Evolutionary conservation across 805 yeast species (phyloP).

Genomic region (Nakazawaea holstii): DNA sequence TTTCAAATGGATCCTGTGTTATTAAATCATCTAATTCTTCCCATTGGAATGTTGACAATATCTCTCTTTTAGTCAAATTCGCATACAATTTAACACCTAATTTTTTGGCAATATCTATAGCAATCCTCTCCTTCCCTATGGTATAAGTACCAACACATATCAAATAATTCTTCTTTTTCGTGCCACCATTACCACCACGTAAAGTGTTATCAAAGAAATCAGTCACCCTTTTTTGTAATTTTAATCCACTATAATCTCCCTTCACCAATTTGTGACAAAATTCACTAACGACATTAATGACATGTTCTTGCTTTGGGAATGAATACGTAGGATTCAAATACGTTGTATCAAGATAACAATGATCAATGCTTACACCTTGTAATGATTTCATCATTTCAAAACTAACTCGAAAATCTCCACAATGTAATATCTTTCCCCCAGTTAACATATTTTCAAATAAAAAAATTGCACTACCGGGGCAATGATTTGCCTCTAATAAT

Average conservation of each 20-base stretch:
- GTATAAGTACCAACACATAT: slow-evolving; percentile 82
- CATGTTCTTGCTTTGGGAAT: slow-evolving; percentile 73
- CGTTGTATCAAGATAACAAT: slow-evolving; percentile 84
- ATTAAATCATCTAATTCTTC: slow-evolving; percentile 34
- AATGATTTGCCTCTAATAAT: slow-evolving; percentile 83
- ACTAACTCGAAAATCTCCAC: slow-evolving; percentile 89
- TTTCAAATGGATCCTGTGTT: slow-evolving; percentile 36
- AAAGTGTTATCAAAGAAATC: slow-evolving; percentile 29
- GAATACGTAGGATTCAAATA: slow-evolving; percentile 69
- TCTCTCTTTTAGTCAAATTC: slow-evolving; percentile 39
- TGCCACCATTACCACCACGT: too few species aligned
- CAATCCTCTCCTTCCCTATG: slow-evolving; percentile 88
- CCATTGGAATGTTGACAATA: slow-evolving; percentile 41
- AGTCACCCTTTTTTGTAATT: slow-evolving; percentile 28
- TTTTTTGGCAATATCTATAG: slow-evolving; percentile 53
- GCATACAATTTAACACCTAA: slow-evolving; percentile 53
- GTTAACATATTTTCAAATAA: slow-evolving; percentile 46
- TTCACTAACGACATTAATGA: slow-evolving; percentile 53
- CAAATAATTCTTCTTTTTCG: too few species aligned
- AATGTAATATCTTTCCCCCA: slow-evolving; percentile 52
- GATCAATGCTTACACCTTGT: slow-evolving; percentile 36
- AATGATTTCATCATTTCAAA: slow-evolving; percentile 38
- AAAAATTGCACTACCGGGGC: slow-evolving; percentile 91
- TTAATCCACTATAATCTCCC: slow-evolving; percentile 21
- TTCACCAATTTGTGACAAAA: slow-evolving; percentile 38